A percentile compares a stretch with the other conserved stretches of the same genome.
Conservation (phyloP, 768 basidiomycete species). For the Boletellus ananiceps region DNA sequence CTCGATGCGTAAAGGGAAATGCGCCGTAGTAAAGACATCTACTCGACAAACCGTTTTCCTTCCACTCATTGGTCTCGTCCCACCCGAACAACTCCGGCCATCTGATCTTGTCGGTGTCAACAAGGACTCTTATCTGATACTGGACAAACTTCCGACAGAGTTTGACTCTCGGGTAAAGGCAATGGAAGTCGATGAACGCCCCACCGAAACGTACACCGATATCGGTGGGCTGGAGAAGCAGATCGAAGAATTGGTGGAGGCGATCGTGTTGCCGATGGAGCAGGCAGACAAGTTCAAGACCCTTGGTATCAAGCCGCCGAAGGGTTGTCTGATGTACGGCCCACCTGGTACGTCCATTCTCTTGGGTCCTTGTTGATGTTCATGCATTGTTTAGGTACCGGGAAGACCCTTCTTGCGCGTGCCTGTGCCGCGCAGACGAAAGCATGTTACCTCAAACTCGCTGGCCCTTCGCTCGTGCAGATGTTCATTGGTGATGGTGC, state of each 20-base stretch:
- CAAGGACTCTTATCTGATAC: slow-evolving; percentile 96
- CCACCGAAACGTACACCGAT: slow-evolving; percentile 95
- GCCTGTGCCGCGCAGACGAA: slow-evolving; percentile 98
- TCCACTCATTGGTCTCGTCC: slow-evolving; percentile 95
- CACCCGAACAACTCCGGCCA: slow-evolving; percentile 84
- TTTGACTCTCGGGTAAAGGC: slow-evolving; percentile 98
- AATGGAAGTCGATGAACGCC: slow-evolving; percentile 99
- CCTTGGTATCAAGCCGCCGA: slow-evolving; percentile 95
- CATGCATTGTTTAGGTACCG: slow-evolving; percentile 57
- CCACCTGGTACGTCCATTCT: slow-evolving; percentile 69
- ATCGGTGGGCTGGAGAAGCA: slow-evolving; percentile 99
- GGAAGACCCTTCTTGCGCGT: slow-evolving; percentile 95
- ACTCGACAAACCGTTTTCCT: slow-evolving; percentile 98
- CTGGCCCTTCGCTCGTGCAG: slow-evolving; percentile 95
- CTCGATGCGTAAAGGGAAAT: slow-evolving; percentile 95
- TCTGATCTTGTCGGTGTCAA: slow-evolving; percentile 97
- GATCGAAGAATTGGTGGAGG: slow-evolving; percentile 97
- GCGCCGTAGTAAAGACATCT: slow-evolving; percentile 98
- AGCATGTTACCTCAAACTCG: slow-evolving; percentile 96
- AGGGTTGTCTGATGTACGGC: slow-evolving; percentile 98
- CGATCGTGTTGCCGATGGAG: slow-evolving; percentile 97
- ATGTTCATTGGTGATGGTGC: slow-evolving; percentile 99
- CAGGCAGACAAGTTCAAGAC: slow-evolving; percentile 98
- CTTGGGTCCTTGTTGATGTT: not conserved
- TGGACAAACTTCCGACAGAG: slow-evolving; percentile 94